Conservation (phyloP, 2,329 filamentous ascomycete species). For the Thielaviopsis populi region DNA sequence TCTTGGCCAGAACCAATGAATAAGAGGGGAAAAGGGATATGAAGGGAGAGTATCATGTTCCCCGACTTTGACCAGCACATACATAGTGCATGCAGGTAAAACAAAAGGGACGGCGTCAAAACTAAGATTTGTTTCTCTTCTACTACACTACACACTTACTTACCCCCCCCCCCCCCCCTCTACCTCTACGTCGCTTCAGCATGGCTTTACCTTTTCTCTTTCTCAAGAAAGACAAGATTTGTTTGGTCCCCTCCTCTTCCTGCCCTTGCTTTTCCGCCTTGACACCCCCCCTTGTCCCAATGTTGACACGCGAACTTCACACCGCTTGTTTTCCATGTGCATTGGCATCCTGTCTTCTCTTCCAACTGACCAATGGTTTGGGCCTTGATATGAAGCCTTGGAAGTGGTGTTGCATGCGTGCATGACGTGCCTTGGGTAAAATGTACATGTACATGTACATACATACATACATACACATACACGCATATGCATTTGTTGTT, state of each 20-base stretch:
- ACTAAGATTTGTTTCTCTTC: too few species aligned
- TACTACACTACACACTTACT: too few species aligned
- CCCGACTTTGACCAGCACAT: background rate
- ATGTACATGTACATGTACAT: too few species aligned
- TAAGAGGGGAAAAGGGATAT: background rate
- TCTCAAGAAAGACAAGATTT: background rate
- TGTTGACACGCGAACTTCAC: background rate
- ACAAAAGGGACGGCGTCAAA: background rate
- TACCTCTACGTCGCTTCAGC: background rate
- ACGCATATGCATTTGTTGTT: too few species aligned
- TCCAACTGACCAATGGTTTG: background rate
- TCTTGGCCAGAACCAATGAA: background rate
- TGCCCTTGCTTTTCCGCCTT: background rate
- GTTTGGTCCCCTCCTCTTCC: background rate
- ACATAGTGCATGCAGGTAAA: background rate
- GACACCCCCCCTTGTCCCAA: background rate
- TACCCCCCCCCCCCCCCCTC: background rate
- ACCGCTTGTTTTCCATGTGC: background rate
- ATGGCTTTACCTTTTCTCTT: background rate
- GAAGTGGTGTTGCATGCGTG: background rate
- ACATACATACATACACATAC: too few species aligned
- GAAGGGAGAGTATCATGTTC: background rate
- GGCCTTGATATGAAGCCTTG: background rate
- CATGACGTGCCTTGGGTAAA: too few species aligned
- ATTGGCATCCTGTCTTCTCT: background rate